Percentiles rank a stretch among this genome's conserved stretches.
phyloP scores from a whole-genome alignment of 2,329 filamentous ascomycete genomes.

The Lecanicillium sp. region DNA sequence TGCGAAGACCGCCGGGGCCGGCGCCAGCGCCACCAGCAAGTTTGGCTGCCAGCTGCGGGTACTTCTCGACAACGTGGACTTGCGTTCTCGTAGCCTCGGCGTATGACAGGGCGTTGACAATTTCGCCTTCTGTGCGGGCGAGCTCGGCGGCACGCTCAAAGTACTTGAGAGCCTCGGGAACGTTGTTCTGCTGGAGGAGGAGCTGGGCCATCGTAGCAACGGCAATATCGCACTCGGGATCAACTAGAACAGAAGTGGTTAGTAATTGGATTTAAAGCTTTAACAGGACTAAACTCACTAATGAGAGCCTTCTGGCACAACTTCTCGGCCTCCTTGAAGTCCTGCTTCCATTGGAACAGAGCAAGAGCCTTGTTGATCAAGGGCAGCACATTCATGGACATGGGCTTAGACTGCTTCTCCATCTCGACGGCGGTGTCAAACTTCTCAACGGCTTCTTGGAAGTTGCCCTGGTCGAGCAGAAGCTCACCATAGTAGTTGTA shows the following conservation, averaged over 20 bases:
- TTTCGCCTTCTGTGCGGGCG: conserved; percentile 87
- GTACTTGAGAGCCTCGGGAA: conserved; percentile 88
- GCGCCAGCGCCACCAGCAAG: conserved; percentile 34
- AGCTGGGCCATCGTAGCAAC: conserved; percentile 98
- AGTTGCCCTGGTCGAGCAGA: conserved; percentile 93
- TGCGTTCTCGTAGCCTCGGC: conserved; percentile 95
- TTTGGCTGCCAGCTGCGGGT: conserved; percentile 69
- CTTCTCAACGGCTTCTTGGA: conserved; percentile 89
- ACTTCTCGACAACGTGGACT: conserved; percentile 83
- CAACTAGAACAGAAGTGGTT: conserved; percentile 51
- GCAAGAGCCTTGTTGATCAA: conserved; percentile 98
- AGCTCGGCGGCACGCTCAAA: conserved; percentile 95
- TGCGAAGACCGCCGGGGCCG: conserved; percentile 26
- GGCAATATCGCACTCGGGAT: conserved; percentile 97
- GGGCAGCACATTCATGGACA: conserved; percentile 94
- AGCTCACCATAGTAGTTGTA: conserved; percentile 99
- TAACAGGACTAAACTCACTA: conserved; percentile 55
- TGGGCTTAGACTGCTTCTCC: conserved; percentile 89
- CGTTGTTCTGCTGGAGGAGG: conserved; percentile 94
- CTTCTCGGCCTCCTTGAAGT: conserved; percentile 90
- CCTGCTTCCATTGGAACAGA: conserved; percentile 96
- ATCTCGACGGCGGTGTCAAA: conserved; percentile 98
- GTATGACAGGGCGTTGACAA: conserved; percentile 92
- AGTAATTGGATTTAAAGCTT: conserved; percentile 17
- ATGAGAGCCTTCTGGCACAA: conserved; percentile 96